Evolutionary conservation across 225 moss, liverwort and hornwort genomes (phyloP).

Genomic region (Rhytidiadelphus loreus): DNA sequence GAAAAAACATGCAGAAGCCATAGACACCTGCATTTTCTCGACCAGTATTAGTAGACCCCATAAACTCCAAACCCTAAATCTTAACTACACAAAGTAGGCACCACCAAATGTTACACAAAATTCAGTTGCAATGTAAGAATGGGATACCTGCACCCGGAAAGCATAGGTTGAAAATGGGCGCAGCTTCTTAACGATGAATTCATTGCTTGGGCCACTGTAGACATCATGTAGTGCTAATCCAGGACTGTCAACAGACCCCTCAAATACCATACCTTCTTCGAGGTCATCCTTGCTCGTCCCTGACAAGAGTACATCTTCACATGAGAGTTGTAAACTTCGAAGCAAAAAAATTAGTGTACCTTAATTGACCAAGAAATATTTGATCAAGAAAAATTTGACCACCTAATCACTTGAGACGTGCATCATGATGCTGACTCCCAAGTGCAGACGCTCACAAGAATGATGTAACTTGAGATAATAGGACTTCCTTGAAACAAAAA

Average conservation of each 20-base stretch:
- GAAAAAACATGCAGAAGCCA: background rate
- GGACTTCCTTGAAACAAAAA: background rate
- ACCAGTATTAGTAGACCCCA: background rate
- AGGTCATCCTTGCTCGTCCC: background rate
- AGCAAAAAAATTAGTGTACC: background rate
- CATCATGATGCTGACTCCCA: background rate
- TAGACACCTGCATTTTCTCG: background rate
- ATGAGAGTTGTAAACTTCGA: background rate
- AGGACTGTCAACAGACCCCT: background rate
- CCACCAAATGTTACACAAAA: background rate
- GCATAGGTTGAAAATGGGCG: slow-evolving; percentile 14
- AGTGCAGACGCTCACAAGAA: no score
- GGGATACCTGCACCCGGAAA: slow-evolving; percentile 21
- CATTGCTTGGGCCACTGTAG: slow-evolving; percentile 1
- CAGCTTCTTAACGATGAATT: slow-evolving; percentile 1
- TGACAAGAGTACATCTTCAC: background rate
- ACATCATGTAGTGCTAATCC: background rate
- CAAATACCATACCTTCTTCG: background rate
- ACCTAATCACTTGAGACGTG: background rate
- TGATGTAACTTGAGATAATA: background rate
- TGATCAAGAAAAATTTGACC: background rate
- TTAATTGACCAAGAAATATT: background rate
- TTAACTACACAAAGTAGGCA: background rate
- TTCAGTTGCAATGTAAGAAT: background rate
- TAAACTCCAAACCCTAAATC: background rate